Evolutionary conservation across 495 filamentous ascomycete genomes (phyloP), one percentile per base, ranked within the genome.

Genomic region (Eremomyces bilateralis): DNA sequence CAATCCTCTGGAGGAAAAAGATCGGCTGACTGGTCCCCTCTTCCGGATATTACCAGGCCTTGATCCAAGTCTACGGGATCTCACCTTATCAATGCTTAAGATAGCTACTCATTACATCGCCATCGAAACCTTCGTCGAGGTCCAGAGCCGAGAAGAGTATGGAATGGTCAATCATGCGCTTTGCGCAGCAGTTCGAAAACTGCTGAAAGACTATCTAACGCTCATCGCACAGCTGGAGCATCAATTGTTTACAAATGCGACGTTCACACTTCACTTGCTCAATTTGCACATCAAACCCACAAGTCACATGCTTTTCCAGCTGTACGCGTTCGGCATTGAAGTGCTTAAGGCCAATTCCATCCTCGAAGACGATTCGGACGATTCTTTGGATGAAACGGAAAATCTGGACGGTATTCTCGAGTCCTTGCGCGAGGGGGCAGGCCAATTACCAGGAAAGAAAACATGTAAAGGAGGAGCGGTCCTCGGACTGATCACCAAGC

Each of bases 91-190:
- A 0, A 84, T 94, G 73, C 56, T 97, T 38, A 90, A 82, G 53
- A 91, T 94, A 75, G 88, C 90, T 10, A 85, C 81, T 3, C 77
- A 95, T 52, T 90, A 92, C 51, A 71, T 67, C 25, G 83, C 88
- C 0, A 60, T 97, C 36, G 80, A 94, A 44, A 73, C 80, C 5
- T 95, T 93, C 52, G 73, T 94, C 22, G 85, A 97, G 45, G 75
- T 92, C 0, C 81, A 92, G 49, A 85, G 81, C 44, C 65, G 82
- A 18, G 82, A 88, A 27, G 84, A 94, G 47, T 94, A 78, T 53
- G 88, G 88, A 2, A 73, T 78, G n/a, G 82, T 97, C 41, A 94
- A 85, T 51, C 88, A 97, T 56, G 84, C 88, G 2, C 59, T 97
- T 17, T 94, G 90, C 52, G 83, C 88, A 4, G 74, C 84, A 1